Evolutionary conservation across 495 filamentous ascomycete genomes (phyloP).

Genomic region (Penicillium egyptiacum): DNA sequence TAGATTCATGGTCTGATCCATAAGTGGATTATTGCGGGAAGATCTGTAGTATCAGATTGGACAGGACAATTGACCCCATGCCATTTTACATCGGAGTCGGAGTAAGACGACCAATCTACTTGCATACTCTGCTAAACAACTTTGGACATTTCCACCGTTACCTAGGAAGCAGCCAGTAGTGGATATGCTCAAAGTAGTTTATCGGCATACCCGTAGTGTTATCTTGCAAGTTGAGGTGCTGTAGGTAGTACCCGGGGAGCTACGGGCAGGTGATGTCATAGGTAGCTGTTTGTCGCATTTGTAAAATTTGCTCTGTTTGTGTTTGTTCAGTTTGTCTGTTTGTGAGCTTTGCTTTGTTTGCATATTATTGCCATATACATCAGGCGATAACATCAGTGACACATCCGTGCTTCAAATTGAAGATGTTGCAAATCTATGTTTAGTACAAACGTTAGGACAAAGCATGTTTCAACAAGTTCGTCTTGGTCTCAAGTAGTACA

Average conservation of each 20-base stretch:
- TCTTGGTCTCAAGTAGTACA: not conserved
- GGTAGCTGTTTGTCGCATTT: constrained; percentile 18
- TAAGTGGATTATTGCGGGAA: constrained; percentile 10
- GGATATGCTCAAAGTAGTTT: too few species aligned
- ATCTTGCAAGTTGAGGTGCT: constrained; percentile 12
- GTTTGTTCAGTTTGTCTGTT: constrained; percentile 15
- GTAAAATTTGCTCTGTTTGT: constrained; percentile 17
- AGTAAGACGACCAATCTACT: too few species aligned
- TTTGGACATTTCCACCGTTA: too few species aligned
- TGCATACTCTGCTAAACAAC: too few species aligned
- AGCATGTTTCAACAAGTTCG: not conserved
- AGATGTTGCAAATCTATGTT: not conserved
- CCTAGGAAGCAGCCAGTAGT: too few species aligned
- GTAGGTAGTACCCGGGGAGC: constrained; percentile 3
- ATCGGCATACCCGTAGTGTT: not conserved
- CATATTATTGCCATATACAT: not conserved
- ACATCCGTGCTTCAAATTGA: too few species aligned
- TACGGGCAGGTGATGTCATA: constrained; percentile 21
- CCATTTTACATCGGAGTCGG: too few species aligned
- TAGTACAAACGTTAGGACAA: not conserved
- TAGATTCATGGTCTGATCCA: constrained; percentile 18
- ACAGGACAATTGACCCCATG: constrained; percentile 8
- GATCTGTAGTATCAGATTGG: constrained; percentile 15
- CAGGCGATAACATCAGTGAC: too few species aligned
- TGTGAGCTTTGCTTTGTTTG: constrained; percentile 4